Conservation (phyloP, 495 filamentous ascomycete species). For the Aspergillus saccharolyticus region DNA sequence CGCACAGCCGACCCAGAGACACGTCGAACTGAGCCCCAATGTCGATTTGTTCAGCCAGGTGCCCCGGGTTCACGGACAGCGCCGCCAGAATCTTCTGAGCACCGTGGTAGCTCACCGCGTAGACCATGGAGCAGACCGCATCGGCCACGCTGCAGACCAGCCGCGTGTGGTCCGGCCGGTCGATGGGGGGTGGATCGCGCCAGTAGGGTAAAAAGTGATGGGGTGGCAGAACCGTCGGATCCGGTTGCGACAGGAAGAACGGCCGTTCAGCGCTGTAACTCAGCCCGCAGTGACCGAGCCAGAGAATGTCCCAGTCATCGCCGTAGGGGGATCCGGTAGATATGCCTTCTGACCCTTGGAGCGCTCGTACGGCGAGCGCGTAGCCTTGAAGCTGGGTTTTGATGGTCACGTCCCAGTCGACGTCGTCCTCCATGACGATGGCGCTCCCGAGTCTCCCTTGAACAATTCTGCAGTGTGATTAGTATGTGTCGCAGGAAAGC, state of each 20-base stretch:
- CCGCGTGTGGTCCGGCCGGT: constrained; percentile 36
- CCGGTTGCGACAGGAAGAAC: constrained; percentile 17
- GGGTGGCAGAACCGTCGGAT: constrained; percentile 18
- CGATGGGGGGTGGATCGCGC: constrained; percentile 16
- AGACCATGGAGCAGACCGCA: constrained; percentile 49
- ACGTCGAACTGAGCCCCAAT: constrained; percentile 42
- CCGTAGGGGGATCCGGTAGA: constrained; percentile 46
- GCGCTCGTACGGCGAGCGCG: constrained; percentile 34
- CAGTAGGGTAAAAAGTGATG: constrained; percentile 20
- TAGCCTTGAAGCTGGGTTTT: constrained; percentile 44
- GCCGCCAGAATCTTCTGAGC: constrained; percentile 47
- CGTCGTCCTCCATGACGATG: constrained; percentile 52
- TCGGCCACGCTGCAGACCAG: constrained; percentile 40
- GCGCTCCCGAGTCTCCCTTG: constrained; percentile 39
- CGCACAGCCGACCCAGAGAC: constrained; percentile 46
- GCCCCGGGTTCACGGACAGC: constrained; percentile 36
- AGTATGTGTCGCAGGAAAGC: background rate
- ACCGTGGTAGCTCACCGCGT: constrained; percentile 49
- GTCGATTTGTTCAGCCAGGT: constrained; percentile 20
- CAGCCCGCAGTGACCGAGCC: constrained; percentile 48
- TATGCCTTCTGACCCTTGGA: constrained; percentile 15
- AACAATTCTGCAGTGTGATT: constrained; percentile 28
- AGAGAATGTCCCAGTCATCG: constrained; percentile 51
- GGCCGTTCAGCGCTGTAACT: constrained; percentile 15
- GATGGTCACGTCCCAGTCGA: constrained; percentile 51